Evolutionary conservation across 129 eudicot genomes (phyloP).

Genomic region (Rutidosis leptorrhynchoides): DNA sequence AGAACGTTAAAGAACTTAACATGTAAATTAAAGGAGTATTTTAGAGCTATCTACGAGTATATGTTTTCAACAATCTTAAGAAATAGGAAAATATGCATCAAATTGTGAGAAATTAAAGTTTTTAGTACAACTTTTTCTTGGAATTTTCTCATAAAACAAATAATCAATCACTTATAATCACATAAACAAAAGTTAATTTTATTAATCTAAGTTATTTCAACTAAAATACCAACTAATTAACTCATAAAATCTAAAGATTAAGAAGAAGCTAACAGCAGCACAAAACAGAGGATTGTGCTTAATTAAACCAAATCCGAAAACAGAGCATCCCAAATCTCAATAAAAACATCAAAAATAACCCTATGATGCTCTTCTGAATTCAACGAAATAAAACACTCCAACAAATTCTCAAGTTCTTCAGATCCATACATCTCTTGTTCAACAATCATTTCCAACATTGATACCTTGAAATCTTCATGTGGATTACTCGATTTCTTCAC

Average conservation of each 20-base stretch:
- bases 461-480: conserved; percentile 69
- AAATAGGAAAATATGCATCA: not conserved
- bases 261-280: conserved; percentile 14
- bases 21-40: too few relatives aligned
- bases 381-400: conserved; percentile 60
- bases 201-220: conserved; percentile 20
- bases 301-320: conserved; percentile 39
- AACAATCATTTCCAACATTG: conserved; percentile 93
- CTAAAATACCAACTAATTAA: conserved; percentile 15
- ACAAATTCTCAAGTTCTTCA: conserved; percentile 55
- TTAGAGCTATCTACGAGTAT: too few relatives aligned
- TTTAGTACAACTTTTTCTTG: not conserved
- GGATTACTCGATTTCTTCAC: conserved; percentile 83
- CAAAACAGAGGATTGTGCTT: conserved; percentile 25
- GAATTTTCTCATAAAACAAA: not conserved
- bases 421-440: conserved; percentile 66
- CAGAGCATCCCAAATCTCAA: conserved; percentile 72
- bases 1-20: too few relatives aligned
- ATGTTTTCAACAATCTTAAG: not conserved
- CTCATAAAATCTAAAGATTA: not conserved
- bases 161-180: not conserved
- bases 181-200: not conserved
- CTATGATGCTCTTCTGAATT: conserved; percentile 61
- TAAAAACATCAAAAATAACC: conserved; percentile 57
- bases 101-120: not conserved